Base-by-base conservation (phyloP, 1,284 basidiomycete species). In the Pterulicium gracile region DNA sequence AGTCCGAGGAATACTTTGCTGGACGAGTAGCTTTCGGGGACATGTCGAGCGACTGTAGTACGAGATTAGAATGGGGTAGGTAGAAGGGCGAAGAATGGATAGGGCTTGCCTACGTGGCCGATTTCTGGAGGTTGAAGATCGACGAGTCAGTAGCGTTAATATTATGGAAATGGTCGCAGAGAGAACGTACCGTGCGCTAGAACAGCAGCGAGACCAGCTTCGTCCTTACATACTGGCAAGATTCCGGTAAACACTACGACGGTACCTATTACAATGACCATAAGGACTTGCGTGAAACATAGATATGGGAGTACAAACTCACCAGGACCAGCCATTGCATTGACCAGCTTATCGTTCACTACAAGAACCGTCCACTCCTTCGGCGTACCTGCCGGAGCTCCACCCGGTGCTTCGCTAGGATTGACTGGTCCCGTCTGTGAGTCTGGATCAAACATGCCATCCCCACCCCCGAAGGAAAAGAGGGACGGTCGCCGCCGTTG, bases 191-290 rank as follows among this genome's bases (percentile, higher is more conserved):
- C 90, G 61, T 97, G 93, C 1, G 88, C 80, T 1, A 97, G 65
- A 1, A 97, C 83, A 4, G 86, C 85, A 1, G 94, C 90, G 0
- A 98, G 65, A 0, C 91, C 92, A 51, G 86, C 75, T 52, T 92
- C 86, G 51, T 91, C 81, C 50, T 68, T 68, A 43, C 81, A 83
- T 3, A 94, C 67, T 0, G 88, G 90, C 4, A 97, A 62, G 44
- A 97, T 90, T 0, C 93, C 93, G 0, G 88, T 91, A 55, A 90
- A 96, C 2, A 97, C 88, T 44, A 94, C 78, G 52, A 96, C 85
- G 53, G 79, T 79, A 3, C 82, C 81, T 71, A 51, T 32, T n/a
- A n/a, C n/a, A n/a, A n/a, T n/a, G n/a, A n/a, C n/a, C n/a, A n/a
- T n/a, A n/a, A n/a, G n/a, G n/a, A n/a, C n/a, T n/a, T n/a, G n/a